phyloP scores from a whole-genome alignment of 495 filamentous ascomycete genomes.

The Apodospora peruviana region DNA sequence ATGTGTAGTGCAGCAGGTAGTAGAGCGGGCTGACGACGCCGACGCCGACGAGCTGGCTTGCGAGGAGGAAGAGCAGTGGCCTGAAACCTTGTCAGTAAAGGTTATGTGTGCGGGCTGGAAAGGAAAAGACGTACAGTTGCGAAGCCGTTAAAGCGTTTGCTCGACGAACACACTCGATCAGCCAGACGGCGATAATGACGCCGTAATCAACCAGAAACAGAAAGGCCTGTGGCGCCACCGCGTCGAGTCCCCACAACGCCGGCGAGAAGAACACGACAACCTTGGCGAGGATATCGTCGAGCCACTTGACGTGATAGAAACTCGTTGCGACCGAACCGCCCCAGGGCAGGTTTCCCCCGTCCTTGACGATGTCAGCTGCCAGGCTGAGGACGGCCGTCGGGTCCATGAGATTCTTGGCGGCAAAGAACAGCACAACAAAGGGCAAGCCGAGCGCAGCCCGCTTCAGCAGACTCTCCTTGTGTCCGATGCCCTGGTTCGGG shows the following conservation, averaged over 20 bases:
- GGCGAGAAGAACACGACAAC: slow-evolving; percentile 20
- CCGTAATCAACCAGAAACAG: slow-evolving; percentile 16
- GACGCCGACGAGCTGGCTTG: slow-evolving; percentile 16
- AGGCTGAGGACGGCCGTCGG: too few species aligned
- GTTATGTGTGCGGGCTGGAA: too few species aligned
- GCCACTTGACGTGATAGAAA: not conserved
- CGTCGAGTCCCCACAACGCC: slow-evolving; percentile 11
- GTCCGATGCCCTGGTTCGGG: too few species aligned
- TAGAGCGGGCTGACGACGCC: slow-evolving; percentile 15
- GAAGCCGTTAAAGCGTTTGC: slow-evolving; percentile 4
- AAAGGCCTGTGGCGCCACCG: slow-evolving; percentile 6
- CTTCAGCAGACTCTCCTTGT: too few species aligned
- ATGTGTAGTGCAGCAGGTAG: slow-evolving; percentile 12
- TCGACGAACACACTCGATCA: slow-evolving; percentile 13
- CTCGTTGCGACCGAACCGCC: too few species aligned
- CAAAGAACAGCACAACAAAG: too few species aligned
- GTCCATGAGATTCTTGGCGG: too few species aligned
- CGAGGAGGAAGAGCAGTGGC: slow-evolving; percentile 10
- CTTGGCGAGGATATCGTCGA: not conserved
- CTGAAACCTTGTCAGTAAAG: slow-evolving; percentile 3
- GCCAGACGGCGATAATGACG: slow-evolving; percentile 14
- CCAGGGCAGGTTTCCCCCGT: too few species aligned
- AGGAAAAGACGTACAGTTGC: slow-evolving; percentile 9
- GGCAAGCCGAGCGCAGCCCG: too few species aligned
- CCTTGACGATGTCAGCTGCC: too few species aligned